These are phyloP conservation scores for Grifola frondosa DNA, from an alignment of 1,284 basidiomycete species.

Conservation along the genomic window DNA sequence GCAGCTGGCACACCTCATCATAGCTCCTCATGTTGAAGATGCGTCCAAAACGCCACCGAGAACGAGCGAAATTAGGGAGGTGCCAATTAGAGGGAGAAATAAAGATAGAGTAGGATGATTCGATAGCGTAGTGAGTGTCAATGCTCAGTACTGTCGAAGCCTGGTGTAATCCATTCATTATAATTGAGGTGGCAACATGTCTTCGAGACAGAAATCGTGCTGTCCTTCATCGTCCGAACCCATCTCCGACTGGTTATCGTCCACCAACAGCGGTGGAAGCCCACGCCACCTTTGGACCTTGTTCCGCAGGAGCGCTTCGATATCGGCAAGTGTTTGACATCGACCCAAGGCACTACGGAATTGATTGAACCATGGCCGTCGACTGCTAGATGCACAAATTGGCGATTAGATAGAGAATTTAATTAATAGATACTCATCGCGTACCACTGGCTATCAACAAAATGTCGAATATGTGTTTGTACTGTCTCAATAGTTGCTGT, in stretches of 20 bases:
- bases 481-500: slow-evolving; percentile 48
- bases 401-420: slow-evolving; percentile 1
- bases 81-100: no score
- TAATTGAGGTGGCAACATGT: no score
- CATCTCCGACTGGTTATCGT: slow-evolving; percentile 7
- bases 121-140: no score
- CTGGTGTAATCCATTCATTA: no score
- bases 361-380: slow-evolving; percentile 55
- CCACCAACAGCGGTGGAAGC: slow-evolving; percentile 16
- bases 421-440: slow-evolving; percentile 19
- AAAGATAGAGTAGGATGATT: no score
- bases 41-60: no score
- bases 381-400: slow-evolving; percentile 34
- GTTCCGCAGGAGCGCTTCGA: slow-evolving; percentile 44
- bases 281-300: slow-evolving; percentile 57
- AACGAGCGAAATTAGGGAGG: no score
- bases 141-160: no score
- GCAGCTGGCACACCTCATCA: no score
- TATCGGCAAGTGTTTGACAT: slow-evolving; percentile 44
- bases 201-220: no score
- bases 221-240: no score
- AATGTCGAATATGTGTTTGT: slow-evolving; percentile 59
- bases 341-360: slow-evolving; percentile 47
- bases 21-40: no score
- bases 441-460: slow-evolving; percentile 65